Conservation (phyloP, 108 stramenopile genomes). For the Skeletonema menzelii region DNA sequence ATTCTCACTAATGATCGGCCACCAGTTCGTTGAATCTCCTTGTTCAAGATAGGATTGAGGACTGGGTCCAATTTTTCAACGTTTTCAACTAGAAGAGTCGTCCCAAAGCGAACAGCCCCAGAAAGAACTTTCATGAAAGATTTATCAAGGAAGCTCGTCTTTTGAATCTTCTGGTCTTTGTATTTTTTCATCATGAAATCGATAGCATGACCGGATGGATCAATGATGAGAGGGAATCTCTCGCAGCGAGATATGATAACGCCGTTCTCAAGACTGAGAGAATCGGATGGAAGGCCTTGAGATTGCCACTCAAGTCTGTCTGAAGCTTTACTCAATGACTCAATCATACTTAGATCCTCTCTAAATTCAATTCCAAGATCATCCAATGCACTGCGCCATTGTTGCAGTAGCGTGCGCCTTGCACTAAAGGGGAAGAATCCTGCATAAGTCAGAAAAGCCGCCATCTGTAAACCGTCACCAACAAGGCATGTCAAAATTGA, state of each 20-base stretch:
- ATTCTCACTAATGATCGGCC: constrained; percentile 93
- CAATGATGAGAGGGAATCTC: constrained; percentile 96
- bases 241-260: constrained; percentile 89
- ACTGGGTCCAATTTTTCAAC: constrained; percentile 95
- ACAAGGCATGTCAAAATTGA: constrained; percentile 81
- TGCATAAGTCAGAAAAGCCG: constrained; percentile 94
- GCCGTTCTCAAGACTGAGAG: constrained; percentile 94
- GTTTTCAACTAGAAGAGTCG: constrained; percentile 94
- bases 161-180: constrained; percentile 85
- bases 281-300: constrained; percentile 91
- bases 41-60: constrained; percentile 95
- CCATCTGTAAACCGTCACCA: constrained; percentile 92
- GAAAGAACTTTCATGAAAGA: constrained; percentile 97
- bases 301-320: constrained; percentile 90
- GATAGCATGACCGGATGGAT: constrained; percentile 97
- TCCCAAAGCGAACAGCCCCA: constrained; percentile 97
- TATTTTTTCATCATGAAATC: constrained; percentile 90
- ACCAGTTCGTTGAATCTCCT: constrained; percentile 93
- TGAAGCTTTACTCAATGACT: constrained; percentile 88
- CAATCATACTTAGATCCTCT: constrained; percentile 83
- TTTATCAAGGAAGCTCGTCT: constrained; percentile 95
- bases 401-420: constrained; percentile 62
- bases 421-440: constrained; percentile 92
- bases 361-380: constrained; percentile 87
- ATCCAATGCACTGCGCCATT: constrained; percentile 81